Base-by-base conservation (phyloP, 306 rosid species). In the Alnus rubra region DNA sequence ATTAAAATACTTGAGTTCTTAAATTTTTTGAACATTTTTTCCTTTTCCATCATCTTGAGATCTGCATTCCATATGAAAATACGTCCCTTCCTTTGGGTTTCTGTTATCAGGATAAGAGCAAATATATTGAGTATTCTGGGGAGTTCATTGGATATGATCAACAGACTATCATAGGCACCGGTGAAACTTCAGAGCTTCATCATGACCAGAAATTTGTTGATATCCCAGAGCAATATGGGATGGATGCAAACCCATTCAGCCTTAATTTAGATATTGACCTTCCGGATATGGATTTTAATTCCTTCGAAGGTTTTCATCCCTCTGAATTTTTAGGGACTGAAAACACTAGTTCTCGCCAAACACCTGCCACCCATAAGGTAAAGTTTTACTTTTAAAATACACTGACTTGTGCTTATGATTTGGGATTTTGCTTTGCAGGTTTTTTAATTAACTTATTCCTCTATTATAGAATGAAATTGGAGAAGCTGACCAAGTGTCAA, bases 31-130 rank as follows among this genome's bases (percentile, higher is more conserved):
- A 59, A 18, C 16, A 12, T 69, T 45, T 69, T 39, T 69, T 62
- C 11, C 52, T 69, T 78, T 67, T 67, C 48, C 90, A 92, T 96
- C 49, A 77, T 52, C 78, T 84, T 37, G 85, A 82, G 23, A 50
- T 52, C 51, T 74, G 39, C 30, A 69, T 51, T 69, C 80, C 74
- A 23, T 52, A 74, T 71, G 88, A 76, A 56, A 59, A 47, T 78
- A 84, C 78, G 59, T 82, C 68, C 47, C 54, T 64, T 79, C 89
- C 88, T 4, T 30, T 18, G 5, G 81, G 78, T 78, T 89, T 82
- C 54, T 84, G 35, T 75, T 51, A 31, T 56, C 97, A 95, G 79
- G 97, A 91, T 83, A 78, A 88, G 7, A 91, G 97, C 83, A 88
- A 79, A 84, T 65, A 77, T 39, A 42, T 84, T 62, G 88, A 78